Conservation (phyloP, 2,329 filamentous ascomycete species). For the Botrytis medusae region DNA sequence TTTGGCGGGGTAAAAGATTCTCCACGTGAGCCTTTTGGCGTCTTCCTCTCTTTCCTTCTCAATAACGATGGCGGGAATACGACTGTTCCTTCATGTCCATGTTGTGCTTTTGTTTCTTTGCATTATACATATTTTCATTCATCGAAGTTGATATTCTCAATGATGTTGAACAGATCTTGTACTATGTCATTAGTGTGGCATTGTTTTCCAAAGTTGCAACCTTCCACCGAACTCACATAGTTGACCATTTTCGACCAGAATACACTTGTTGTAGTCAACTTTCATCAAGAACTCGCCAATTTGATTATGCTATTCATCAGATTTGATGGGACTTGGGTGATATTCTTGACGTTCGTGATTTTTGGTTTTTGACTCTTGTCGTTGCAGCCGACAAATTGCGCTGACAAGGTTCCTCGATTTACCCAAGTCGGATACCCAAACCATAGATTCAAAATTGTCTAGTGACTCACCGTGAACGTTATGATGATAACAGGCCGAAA, state of each 20-base stretch:
- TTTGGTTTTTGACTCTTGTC: not conserved
- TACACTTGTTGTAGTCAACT: not conserved
- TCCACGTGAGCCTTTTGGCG: not conserved
- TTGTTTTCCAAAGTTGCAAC: not conserved
- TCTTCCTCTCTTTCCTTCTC: not conserved
- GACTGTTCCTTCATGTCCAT: not conserved
- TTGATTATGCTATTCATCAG: fast-evolving
- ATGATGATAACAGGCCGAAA: not conserved
- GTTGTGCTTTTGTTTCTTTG: not conserved
- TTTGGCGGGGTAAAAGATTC: not conserved
- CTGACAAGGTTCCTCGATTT: not conserved
- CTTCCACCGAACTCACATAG: not conserved
- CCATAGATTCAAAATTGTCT: not conserved
- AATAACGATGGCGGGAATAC: not conserved
- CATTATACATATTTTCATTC: not conserved
- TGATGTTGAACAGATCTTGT: not conserved
- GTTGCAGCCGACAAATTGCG: not conserved
- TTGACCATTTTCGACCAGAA: not conserved
- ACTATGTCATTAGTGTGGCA: not conserved
- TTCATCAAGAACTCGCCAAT: not conserved
- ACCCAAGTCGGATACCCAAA: not conserved
- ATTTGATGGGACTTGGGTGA: not conserved
- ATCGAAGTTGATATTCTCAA: not conserved
- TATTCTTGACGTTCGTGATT: not conserved
- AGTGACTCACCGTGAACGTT: not conserved